Percentiles rank a stretch among this genome's conserved stretches.
Evolutionary conservation across 2,329 filamentous ascomycete genomes (phyloP).

Genomic region (Tolypocladium tundrense): DNA sequence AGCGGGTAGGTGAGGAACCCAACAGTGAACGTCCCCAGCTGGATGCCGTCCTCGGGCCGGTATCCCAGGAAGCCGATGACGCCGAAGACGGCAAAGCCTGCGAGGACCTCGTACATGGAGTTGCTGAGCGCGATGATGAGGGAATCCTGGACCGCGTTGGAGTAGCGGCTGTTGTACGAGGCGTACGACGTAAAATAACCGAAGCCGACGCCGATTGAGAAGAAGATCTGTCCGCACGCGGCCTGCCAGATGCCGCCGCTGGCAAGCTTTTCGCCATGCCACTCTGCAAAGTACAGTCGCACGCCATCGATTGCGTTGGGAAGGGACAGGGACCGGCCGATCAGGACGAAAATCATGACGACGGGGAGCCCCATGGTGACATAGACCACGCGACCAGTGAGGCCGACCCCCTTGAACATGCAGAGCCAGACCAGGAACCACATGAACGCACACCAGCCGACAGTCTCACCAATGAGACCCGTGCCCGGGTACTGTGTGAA

Average conservation of each 20-base stretch:
- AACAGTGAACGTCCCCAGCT: neutral
- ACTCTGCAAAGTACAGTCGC: slow-evolving; percentile 23
- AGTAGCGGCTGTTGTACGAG: neutral
- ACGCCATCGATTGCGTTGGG: slow-evolving; percentile 40
- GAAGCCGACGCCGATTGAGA: slow-evolving; percentile 32
- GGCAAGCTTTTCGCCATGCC: neutral
- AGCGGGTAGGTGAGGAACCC: neutral
- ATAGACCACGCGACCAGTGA: slow-evolving; percentile 44
- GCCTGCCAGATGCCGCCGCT: slow-evolving; percentile 34
- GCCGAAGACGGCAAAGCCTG: neutral
- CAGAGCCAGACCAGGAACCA: slow-evolving; percentile 48
- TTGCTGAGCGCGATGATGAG: neutral
- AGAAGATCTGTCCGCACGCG: slow-evolving; percentile 33
- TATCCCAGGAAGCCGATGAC: neutral
- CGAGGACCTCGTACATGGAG: neutral
- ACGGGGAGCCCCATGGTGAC: slow-evolving; percentile 48
- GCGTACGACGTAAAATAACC: slow-evolving; percentile 21
- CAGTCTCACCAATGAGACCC: slow-evolving; percentile 38
- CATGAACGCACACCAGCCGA: slow-evolving; percentile 42
- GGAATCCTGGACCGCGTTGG: neutral
- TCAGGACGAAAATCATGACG: slow-evolving; percentile 39
- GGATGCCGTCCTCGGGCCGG: neutral
- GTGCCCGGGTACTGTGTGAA: slow-evolving; percentile 32
- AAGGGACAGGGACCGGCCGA: slow-evolving; percentile 38
- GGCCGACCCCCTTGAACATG: slow-evolving; percentile 44